Evolutionary conservation across 2,329 filamentous ascomycete species (phyloP), one percentile per base, ranked within the genome.

Genomic region (Xylaria sp.): DNA sequence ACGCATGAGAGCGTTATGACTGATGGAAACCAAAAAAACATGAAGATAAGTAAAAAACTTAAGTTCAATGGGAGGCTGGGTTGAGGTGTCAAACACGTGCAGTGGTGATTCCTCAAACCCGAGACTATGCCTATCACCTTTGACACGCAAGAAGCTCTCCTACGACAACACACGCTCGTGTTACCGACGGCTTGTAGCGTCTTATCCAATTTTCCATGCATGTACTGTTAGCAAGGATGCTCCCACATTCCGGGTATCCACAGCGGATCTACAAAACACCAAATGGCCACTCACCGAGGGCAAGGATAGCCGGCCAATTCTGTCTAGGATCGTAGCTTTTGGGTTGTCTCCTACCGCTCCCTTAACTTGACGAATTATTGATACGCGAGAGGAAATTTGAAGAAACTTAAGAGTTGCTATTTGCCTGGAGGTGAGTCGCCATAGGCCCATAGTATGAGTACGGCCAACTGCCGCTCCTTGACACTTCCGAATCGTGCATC

Each of bases 401-500:
- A 15, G 9, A 60, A 48, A 41, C 25, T 41, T 28, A 57, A 28
- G 23, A 31, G 1, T 31, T 51, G 15, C n/a, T 18, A 49, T 51
- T 51, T 56, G 41, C 51, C 59, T 25, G 59, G 4, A 36, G 46
- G 36, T 48, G 39, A 70, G 48, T 71, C 64, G 71, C 54, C 74
- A 76, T 71, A 72, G 75, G 66, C 70, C 54, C 74, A 76, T 71
- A 72, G 75, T 75, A 73, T 72, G 60, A 72, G 75, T 75, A 73
- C 73, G 60, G 74, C 70, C 72, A 70, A 62, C 68, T 73, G 70
- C 76, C 75, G 75, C 70, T 60, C 59, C 68, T 69, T 70, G 48
- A 59, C 68, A 52, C 66, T 74, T 62, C 60, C 59, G 41, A 68
- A 55, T 36, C 46, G 49, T 71, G 71, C 64, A 66, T 70, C 48